phyloP scores from a whole-genome alignment of 2,329 filamentous ascomycete genomes.

The Knufia fluminis region DNA sequence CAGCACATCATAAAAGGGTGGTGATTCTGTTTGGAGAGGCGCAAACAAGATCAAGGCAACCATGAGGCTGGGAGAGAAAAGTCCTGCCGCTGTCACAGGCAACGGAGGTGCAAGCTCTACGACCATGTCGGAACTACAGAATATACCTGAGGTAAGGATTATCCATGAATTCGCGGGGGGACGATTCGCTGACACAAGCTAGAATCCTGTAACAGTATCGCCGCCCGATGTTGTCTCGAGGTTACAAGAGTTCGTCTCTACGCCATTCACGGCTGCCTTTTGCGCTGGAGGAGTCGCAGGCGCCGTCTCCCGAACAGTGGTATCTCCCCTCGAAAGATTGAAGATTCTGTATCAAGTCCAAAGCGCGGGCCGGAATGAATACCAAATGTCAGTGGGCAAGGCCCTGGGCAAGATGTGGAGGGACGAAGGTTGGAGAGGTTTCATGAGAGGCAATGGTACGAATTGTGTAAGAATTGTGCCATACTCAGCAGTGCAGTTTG shows the following conservation, averaged over 20 bases:
- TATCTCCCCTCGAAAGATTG: slow-evolving; percentile 87
- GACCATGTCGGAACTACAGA: slow-evolving; percentile 15
- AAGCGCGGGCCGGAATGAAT: slow-evolving; percentile 79
- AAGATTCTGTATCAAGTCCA: slow-evolving; percentile 99
- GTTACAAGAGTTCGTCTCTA: slow-evolving; percentile 48
- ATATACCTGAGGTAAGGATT: slow-evolving; percentile 17
- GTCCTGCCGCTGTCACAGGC: slow-evolving; percentile 17
- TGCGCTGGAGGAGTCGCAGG: slow-evolving; percentile 89
- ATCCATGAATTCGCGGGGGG: not conserved
- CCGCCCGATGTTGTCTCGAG: slow-evolving; percentile 21
- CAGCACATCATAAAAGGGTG: slow-evolving; percentile 6
- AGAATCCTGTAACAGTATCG: slow-evolving; percentile 19
- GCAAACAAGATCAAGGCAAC: not conserved
- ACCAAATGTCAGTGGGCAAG: slow-evolving; percentile 83
- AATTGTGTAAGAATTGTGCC: slow-evolving; percentile 98
- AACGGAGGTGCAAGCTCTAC: slow-evolving; percentile 16
- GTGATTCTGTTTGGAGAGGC: not conserved
- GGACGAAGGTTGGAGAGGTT: slow-evolving; percentile 93
- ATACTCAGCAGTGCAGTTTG: slow-evolving; percentile 96
- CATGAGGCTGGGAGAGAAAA: slow-evolving; percentile 21
- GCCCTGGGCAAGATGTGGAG: slow-evolving; percentile 90
- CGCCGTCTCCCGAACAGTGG: slow-evolving; percentile 93
- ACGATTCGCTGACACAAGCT: slow-evolving; percentile 7
- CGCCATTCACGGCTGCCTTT: slow-evolving; percentile 84
- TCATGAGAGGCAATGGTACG: slow-evolving; percentile 96